Evolutionary conservation across 805 yeast genomes (phyloP).

Genomic region (Metschnikowia orientalis): DNA sequence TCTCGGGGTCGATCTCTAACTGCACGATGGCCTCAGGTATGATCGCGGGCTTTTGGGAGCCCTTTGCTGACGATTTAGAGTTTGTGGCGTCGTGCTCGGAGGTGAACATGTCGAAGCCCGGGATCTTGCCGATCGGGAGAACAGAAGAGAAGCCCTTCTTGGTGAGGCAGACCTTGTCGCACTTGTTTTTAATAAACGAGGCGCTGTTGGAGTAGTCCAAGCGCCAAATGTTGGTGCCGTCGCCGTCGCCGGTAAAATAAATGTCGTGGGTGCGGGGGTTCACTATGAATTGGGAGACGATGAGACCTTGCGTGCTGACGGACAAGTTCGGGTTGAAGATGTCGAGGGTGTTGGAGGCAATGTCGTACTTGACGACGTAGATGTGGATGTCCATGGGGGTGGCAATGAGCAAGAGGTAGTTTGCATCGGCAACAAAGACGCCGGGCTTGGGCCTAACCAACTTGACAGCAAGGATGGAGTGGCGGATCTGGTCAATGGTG

Average conservation of each 20-base stretch:
- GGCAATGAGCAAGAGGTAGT: slow-evolving; percentile 66
- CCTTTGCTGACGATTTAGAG: slow-evolving; percentile 2
- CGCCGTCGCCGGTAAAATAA: slow-evolving; percentile 77
- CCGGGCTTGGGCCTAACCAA: slow-evolving; percentile 78
- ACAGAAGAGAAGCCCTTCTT: slow-evolving; percentile 47
- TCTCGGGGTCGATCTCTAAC: slow-evolving; percentile 68
- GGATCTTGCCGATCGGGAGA: slow-evolving; percentile 32
- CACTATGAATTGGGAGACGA: slow-evolving; percentile 57
- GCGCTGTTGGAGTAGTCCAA: slow-evolving; percentile 76
- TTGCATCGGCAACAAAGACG: slow-evolving; percentile 75
- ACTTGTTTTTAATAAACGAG: slow-evolving; percentile 81
- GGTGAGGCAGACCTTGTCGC: slow-evolving; percentile 80
- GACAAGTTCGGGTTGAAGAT: slow-evolving; percentile 79
- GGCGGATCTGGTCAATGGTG: slow-evolving; percentile 76
- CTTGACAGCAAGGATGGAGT: slow-evolving; percentile 70
- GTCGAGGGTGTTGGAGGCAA: slow-evolving; percentile 46
- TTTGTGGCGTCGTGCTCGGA: slow-evolving; percentile 19
- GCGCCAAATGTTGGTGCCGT: slow-evolving; percentile 82
- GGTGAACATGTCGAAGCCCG: slow-evolving; percentile 31
- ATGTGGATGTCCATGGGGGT: slow-evolving; percentile 78
- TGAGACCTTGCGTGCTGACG: slow-evolving; percentile 74
- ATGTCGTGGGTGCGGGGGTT: slow-evolving; percentile 69
- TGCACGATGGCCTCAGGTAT: slow-evolving; percentile 59
- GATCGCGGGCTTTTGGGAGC: slow-evolving; percentile 7
- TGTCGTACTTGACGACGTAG: slow-evolving; percentile 60